A percentile compares a stretch with the other conserved stretches of the same genome.
phyloP scores from a whole-genome alignment of 208 protist species.

The Leishmania turanica region DNA sequence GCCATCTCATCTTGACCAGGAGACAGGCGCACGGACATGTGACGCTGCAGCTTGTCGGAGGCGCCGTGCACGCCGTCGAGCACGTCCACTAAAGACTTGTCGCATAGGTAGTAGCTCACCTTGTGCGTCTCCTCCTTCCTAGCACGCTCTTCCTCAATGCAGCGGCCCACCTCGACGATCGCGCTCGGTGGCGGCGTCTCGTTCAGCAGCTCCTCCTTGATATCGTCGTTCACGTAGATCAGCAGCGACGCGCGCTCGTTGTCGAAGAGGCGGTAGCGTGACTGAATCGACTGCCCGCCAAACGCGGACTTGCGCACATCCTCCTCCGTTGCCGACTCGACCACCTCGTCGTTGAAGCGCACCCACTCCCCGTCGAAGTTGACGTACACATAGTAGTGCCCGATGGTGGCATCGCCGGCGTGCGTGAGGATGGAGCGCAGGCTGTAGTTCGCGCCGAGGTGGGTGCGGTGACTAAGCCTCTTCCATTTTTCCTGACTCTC shows the following conservation, averaged over 20 bases:
- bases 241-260: slow-evolving; percentile 77
- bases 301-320: slow-evolving; percentile 63
- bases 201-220: slow-evolving; percentile 32
- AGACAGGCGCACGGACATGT: slow-evolving; percentile 30
- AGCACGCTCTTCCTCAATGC: slow-evolving; percentile 38
- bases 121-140: slow-evolving; percentile 20
- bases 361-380: slow-evolving; percentile 66
- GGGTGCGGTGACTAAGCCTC: slow-evolving; percentile 17
- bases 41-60: slow-evolving; percentile 10
- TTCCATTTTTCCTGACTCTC: slow-evolving; percentile 49
- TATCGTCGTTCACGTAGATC: slow-evolving; percentile 65
- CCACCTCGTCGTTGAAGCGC: slow-evolving; percentile 80
- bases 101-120: slow-evolving; percentile 42
- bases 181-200: slow-evolving; percentile 30
- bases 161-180: slow-evolving; percentile 40
- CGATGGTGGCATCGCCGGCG: slow-evolving; percentile 67
- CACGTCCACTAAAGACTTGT: slow-evolving; percentile 37
- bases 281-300: slow-evolving; percentile 46
- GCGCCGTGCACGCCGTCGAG: slow-evolving; percentile 47
- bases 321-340: slow-evolving; percentile 43
- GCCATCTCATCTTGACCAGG: slow-evolving; percentile 14
- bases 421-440: slow-evolving; percentile 89
- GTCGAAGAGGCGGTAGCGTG: slow-evolving; percentile 45
- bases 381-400: slow-evolving; percentile 92
- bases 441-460: slow-evolving; percentile 50